Evolutionary conservation across 1,139 yeast species (phyloP).

Genomic region (Saccharomyces hybrid): DNA sequence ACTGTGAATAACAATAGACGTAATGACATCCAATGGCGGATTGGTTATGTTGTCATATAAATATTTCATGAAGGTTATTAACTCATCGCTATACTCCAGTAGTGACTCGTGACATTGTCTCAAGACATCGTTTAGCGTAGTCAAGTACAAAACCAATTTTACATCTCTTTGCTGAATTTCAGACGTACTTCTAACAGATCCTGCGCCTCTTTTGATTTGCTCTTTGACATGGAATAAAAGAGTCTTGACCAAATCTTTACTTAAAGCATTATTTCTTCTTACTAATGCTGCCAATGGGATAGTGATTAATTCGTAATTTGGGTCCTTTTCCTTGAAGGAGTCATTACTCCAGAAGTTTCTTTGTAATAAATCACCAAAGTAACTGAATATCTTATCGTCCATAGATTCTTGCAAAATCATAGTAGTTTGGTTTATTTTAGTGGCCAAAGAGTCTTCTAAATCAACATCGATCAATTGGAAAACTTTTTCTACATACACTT

Average conservation of each 20-base stretch:
- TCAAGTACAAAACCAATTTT: constrained; percentile 63
- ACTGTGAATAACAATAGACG: constrained; percentile 55
- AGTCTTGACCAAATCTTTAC: constrained; percentile 34
- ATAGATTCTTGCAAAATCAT: constrained; percentile 63
- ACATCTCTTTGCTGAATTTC: constrained; percentile 74
- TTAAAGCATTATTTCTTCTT: constrained; percentile 39
- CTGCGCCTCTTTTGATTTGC: constrained; percentile 83
- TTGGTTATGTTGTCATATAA: constrained; percentile 59
- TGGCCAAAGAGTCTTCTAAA: constrained; percentile 48
- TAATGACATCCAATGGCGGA: constrained; percentile 43
- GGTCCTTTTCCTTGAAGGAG: constrained; percentile 37
- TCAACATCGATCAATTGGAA: constrained; percentile 62
- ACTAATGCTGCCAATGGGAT: constrained; percentile 64
- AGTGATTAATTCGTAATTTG: constrained; percentile 36
- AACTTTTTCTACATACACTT: constrained; percentile 50
- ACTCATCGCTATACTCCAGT: constrained; percentile 39
- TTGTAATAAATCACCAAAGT: constrained; percentile 35
- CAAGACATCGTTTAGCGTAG: constrained; percentile 62
- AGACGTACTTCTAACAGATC: constrained; percentile 59
- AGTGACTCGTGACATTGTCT: constrained; percentile 58
- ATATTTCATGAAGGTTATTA: constrained; percentile 44
- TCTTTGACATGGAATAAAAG: constrained; percentile 41
- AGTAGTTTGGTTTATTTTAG: constrained; percentile 53
- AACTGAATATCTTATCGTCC: constrained; percentile 51
- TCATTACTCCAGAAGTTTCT: constrained; percentile 62